phyloP scores from a whole-genome alignment of 805 yeast species.

The Lachancea sp. region DNA sequence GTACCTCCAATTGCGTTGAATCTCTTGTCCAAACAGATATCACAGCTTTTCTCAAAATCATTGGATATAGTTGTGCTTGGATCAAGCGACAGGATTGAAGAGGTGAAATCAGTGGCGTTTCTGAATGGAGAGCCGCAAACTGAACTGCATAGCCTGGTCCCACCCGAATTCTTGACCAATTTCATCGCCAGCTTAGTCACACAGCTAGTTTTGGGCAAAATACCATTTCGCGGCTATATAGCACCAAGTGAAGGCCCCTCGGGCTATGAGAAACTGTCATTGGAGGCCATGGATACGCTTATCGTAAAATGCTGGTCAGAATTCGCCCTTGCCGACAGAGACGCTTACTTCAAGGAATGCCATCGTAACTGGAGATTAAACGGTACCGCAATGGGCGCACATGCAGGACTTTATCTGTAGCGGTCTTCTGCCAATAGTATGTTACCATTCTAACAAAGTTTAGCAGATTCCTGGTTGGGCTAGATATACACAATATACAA shows the following conservation, averaged over 20 bases:
- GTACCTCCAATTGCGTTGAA: conserved; percentile 34
- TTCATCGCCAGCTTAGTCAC: conserved; percentile 41
- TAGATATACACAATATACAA: conserved; percentile 13
- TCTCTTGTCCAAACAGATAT: conserved; percentile 24
- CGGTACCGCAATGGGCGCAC: conserved; percentile 28
- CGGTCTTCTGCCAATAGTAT: background rate
- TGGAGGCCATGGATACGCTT: conserved; percentile 24
- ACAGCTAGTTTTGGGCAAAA: conserved; percentile 17
- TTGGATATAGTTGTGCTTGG: conserved; percentile 18
- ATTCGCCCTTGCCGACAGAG: conserved; percentile 9
- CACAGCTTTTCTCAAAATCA: conserved; percentile 10
- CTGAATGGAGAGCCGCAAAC: conserved; percentile 15
- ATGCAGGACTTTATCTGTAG: conserved; percentile 26
- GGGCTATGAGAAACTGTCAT: conserved; percentile 48
- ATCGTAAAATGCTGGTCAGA: conserved; percentile 16
- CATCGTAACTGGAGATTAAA: conserved; percentile 27
- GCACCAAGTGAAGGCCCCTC: conserved; percentile 55
- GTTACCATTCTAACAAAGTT: background rate
- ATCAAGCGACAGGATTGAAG: conserved; percentile 25
- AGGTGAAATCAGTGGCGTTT: conserved; percentile 18
- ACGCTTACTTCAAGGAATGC: conserved; percentile 19
- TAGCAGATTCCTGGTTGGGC: conserved; percentile 8
- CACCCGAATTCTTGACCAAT: conserved; percentile 61
- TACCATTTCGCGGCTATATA: conserved; percentile 16
- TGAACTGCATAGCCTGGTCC: conserved; percentile 33